These are phyloP conservation scores for Cutaneotrichosporon mucoides DNA, from an alignment of 1,284 basidiomycete genomes.

Conservation along the genomic window DNA sequence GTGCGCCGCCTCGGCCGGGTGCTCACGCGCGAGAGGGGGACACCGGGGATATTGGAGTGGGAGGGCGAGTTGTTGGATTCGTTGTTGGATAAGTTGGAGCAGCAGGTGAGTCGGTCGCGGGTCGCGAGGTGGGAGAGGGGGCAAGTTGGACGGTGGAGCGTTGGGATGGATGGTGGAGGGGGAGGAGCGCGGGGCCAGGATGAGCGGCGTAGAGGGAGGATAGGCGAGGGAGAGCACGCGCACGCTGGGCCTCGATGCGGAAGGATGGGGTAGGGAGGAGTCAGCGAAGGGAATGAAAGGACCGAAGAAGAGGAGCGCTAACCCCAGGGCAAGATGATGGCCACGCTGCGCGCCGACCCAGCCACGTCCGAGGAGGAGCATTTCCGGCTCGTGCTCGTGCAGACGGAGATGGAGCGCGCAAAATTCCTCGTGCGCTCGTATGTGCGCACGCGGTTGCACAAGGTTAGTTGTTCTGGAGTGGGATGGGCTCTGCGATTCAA, in stretches of 20 bases:
- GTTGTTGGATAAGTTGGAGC: conserved; percentile 73
- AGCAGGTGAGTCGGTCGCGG: conserved; percentile 62
- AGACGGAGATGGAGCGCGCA: conserved; percentile 86
- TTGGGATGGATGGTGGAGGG: no score
- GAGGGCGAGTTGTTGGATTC: conserved; percentile 68
- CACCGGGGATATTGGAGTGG: conserved; percentile 70
- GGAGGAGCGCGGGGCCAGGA: no score
- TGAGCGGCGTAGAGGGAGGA: no score
- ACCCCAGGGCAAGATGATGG: conserved; percentile 47
- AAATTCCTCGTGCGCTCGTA: conserved; percentile 85
- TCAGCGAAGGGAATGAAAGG: no score
- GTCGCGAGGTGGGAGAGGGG: not conserved
- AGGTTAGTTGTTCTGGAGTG: conserved; percentile 55
- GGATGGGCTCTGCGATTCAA: not conserved
- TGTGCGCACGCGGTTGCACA: conserved; percentile 75
- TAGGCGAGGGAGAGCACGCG: no score
- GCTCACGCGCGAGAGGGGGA: conserved; percentile 81
- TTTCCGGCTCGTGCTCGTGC: conserved; percentile 80
- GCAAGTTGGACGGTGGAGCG: not conserved
- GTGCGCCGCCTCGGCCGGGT: conserved; percentile 58
- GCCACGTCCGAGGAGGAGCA: conserved; percentile 83
- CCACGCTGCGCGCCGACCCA: conserved; percentile 64
- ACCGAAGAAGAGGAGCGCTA: not conserved
- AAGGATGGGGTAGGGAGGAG: no score
- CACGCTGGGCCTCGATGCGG: no score